Evolutionary conservation across 225 moss, liverwort and hornwort species (phyloP), one percentile per base, ranked within the genome.

Genomic region (Marchantia polymorpha): DNA sequence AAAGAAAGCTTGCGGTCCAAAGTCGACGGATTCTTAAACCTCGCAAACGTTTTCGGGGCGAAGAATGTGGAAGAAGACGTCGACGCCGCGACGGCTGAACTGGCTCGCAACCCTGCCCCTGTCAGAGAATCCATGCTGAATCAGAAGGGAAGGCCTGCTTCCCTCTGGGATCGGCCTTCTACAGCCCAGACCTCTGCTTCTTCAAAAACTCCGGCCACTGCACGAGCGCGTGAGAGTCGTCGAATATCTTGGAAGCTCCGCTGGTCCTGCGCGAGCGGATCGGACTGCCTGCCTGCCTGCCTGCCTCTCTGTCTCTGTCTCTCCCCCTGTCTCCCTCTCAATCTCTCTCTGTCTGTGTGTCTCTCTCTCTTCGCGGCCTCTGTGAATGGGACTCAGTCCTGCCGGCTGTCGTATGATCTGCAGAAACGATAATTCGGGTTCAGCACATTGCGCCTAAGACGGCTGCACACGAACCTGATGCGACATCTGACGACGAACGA

Each of bases 61-160:
- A 19, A 50, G 13, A 56, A 12, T 25, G 83, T 56, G 20, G 30
- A 49, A 60, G 74, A 77, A 8, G 84, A 80, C 52, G 80, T 80
- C 15, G 84, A 84, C 55, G 81, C 84, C 30, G 55, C 54, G 29
- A 81, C 69, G 27, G 81, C 81, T 52, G 84, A 78, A 77, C 67
- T 77, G 20, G 64, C 73, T 51, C 84, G 73, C 84, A 81, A 78
- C 8, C 77, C 77, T 16, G 53, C 51, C 49, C 77, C 80, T 29
- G 80, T 23, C 3, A 81, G 53, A 29, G 73, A 73, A 71, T 80
- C 80, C 84, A 84, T 84, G 6, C 50, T 47, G 10, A 17, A 53
- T 74, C 54, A 56, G 74, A 55, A 54, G 23, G 15, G 65, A 65
- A 65, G 26, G 26, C 25, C 22, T 25, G 47, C 52, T 73, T 25